Evolutionary conservation across 1,139 yeast species (phyloP).

Genomic region (Geotrichum armillariae): DNA sequence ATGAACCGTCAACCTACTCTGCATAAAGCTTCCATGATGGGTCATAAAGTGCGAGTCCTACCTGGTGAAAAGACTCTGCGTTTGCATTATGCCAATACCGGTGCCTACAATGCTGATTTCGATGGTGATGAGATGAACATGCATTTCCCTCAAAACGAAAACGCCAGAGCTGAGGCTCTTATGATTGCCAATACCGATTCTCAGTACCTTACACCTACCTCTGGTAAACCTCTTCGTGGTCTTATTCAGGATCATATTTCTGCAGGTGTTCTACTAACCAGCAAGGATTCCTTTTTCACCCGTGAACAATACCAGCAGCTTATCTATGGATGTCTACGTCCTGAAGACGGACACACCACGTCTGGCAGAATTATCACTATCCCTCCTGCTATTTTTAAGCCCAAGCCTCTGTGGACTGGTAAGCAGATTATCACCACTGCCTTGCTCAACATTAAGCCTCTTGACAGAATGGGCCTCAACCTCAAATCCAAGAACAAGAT

Average conservation of each 20-base stretch:
- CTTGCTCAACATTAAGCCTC: slow-evolving; percentile 76
- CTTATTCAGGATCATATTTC: slow-evolving; percentile 98
- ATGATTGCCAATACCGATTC: slow-evolving; percentile 95
- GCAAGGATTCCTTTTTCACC: slow-evolving; percentile 85
- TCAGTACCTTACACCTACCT: slow-evolving; percentile 96
- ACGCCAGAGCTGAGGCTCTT: slow-evolving; percentile 95
- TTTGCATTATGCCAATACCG: slow-evolving; percentile 97
- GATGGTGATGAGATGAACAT: slow-evolving; percentile 99
- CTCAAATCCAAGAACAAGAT: slow-evolving; percentile 81
- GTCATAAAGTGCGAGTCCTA: slow-evolving; percentile 93
- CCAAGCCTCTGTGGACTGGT: slow-evolving; percentile 96
- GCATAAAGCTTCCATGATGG: slow-evolving; percentile 99
- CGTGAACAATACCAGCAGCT: slow-evolving; percentile 92
- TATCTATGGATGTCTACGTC: slow-evolving; percentile 90
- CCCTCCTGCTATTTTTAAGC: slow-evolving; percentile 88
- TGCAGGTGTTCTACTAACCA: slow-evolving; percentile 98
- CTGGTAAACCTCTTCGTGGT: slow-evolving; percentile 98
- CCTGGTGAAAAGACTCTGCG: slow-evolving; percentile 97
- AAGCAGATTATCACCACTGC: slow-evolving; percentile 95
- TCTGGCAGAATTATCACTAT: slow-evolving; percentile 65
- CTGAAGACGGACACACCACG: slow-evolving; percentile 97
- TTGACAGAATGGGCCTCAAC: slow-evolving; percentile 87
- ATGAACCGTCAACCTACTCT: slow-evolving; percentile 99
- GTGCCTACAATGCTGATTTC: slow-evolving; percentile 98
- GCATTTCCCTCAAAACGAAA: slow-evolving; percentile 99